phyloP scores from a whole-genome alignment of 2,329 filamentous ascomycete genomes.

The Cordyceps tenuipes region DNA sequence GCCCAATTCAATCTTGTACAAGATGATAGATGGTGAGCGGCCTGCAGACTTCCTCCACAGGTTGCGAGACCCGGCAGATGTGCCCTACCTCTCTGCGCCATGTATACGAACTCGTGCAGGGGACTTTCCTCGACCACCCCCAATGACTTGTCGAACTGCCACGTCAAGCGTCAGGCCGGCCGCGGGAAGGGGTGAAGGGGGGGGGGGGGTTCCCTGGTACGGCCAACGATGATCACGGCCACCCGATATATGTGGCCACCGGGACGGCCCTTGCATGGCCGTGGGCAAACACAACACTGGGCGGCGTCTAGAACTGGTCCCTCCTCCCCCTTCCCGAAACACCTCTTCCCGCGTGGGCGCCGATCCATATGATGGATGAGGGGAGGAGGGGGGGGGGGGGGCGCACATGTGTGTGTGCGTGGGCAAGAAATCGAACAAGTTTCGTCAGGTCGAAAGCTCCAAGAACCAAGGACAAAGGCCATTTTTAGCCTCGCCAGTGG shows the following conservation, averaged over 20 bases:
- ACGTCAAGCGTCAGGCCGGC: constrained; percentile 9
- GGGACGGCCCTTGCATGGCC: constrained; percentile 8
- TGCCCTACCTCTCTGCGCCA: not conserved
- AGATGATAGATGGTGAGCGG: not conserved
- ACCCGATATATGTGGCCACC: constrained; percentile 3
- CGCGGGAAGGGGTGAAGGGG: no score
- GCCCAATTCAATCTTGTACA: not conserved
- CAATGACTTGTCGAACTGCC: constrained; percentile 1
- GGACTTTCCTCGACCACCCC: not conserved
- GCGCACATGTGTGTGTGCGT: not conserved
- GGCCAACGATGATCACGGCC: not conserved
- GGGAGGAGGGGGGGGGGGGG: no score
- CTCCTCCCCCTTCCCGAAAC: not conserved
- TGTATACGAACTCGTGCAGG: not conserved
- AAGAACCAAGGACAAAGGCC: not conserved
- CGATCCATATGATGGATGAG: not conserved
- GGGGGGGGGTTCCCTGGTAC: not conserved
- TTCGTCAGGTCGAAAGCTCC: not conserved
- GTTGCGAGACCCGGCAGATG: not conserved
- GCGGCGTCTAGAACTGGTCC: not conserved
- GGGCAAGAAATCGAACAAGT: not conserved
- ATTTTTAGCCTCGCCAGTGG: not conserved
- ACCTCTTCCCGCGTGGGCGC: not conserved
- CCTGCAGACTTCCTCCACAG: not conserved
- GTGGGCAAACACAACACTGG: constrained; percentile 3